Conservation (phyloP, 106 monocot species). For the Acorus gramineus region DNA sequence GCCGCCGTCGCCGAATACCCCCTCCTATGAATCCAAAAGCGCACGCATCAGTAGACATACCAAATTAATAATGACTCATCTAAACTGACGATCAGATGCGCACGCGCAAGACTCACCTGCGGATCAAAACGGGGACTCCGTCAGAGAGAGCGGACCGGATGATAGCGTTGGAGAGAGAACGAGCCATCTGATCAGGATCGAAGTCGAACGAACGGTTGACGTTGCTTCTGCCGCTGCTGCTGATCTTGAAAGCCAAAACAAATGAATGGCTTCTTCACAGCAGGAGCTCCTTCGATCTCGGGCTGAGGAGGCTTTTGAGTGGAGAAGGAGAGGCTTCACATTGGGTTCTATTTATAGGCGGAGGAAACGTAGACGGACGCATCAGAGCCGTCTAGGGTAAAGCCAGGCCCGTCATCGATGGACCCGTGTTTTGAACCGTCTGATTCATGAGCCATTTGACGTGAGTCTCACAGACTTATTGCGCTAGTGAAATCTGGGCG, state of each 20-base stretch:
- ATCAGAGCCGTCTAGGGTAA: no score
- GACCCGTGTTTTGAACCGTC: no score
- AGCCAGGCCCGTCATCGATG: no score
- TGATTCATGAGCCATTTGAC: no score
- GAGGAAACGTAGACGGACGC: no score
- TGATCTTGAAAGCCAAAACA: not conserved
- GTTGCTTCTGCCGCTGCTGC: not conserved
- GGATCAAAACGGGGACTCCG: not conserved
- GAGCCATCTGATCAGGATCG: not conserved
- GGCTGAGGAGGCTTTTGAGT: no score
- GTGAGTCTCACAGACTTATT: no score
- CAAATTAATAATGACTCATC: not conserved
- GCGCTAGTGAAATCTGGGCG: no score
- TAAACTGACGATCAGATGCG: not conserved
- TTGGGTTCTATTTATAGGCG: no score
- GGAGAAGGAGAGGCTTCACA: no score
- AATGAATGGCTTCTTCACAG: not conserved
- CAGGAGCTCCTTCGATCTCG: no score
- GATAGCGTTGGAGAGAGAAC: slow-evolving; percentile 2
- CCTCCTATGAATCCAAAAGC: slow-evolving; percentile 1
- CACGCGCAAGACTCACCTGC: not conserved
- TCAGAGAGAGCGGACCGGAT: not conserved
- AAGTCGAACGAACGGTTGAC: not conserved
- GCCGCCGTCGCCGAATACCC: not conserved
- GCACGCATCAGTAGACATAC: not conserved